phyloP scores from a whole-genome alignment of 148 eudicot genomes.

The Nepenthes gracilis region DNA sequence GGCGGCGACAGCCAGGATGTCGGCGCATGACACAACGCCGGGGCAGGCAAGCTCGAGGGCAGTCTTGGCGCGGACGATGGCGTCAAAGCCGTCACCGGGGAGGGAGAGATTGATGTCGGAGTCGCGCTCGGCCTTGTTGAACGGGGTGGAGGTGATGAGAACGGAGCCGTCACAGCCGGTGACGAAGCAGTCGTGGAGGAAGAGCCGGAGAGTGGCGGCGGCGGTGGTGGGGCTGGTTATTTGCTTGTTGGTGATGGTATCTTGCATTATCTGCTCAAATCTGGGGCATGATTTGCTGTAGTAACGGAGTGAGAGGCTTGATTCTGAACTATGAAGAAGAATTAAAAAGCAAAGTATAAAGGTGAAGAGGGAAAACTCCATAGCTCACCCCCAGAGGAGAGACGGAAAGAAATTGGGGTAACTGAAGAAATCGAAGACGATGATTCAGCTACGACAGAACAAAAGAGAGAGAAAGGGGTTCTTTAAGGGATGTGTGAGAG shows the following conservation, averaged over 20 bases:
- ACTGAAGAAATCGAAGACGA: too few relatives aligned
- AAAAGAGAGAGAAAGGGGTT: too few relatives aligned
- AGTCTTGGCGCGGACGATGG: conserved; percentile 35
- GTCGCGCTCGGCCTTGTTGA: conserved; percentile 40
- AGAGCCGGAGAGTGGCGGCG: conserved; percentile 38
- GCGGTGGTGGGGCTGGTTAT: conserved; percentile 42
- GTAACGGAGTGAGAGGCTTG: conserved; percentile 4
- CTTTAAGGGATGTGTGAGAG: too few relatives aligned
- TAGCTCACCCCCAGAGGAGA: too few relatives aligned
- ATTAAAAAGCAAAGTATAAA: too few relatives aligned
- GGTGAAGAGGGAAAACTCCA: too few relatives aligned
- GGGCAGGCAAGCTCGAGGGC: conserved; percentile 48
- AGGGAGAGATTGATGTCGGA: conserved; percentile 53
- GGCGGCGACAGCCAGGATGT: conserved; percentile 37
- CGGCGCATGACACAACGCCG: conserved; percentile 39
- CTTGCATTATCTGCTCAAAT: conserved; percentile 24
- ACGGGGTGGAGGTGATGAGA: conserved; percentile 30
- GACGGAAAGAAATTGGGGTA: too few relatives aligned
- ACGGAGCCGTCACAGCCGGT: conserved; percentile 46
- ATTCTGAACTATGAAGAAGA: too few relatives aligned
- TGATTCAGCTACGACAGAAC: too few relatives aligned
- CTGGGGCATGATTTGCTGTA: conserved; percentile 33
- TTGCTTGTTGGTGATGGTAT: conserved; percentile 41
- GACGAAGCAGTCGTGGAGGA: conserved; percentile 48
- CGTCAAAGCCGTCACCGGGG: conserved; percentile 56